phyloP scores from a whole-genome alignment of 176 grass and related monocot species.

The Calamus simplicifolius region DNA sequence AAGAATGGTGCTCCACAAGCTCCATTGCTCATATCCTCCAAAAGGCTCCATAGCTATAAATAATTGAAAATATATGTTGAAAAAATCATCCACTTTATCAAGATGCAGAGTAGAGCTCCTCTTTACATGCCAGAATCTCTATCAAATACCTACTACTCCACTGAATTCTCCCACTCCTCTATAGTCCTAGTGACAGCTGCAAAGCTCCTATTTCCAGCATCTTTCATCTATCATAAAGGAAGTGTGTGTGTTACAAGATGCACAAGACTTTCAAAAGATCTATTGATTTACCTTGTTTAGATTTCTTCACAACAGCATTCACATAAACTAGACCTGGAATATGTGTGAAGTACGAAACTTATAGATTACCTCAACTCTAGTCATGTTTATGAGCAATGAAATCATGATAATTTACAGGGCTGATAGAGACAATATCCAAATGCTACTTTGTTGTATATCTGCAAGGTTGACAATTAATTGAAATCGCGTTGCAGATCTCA shows the following conservation, averaged over 20 bases:
- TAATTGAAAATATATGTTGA: conserved; percentile 18
- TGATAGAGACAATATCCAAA: not conserved
- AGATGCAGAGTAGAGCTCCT: conserved; percentile 1
- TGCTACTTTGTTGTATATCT: too few species aligned
- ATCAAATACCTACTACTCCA: conserved; percentile 9
- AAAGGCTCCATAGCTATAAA: conserved; percentile 21
- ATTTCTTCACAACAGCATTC: not conserved
- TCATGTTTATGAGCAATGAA: not conserved
- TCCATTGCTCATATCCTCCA: conserved; percentile 23
- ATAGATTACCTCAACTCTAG: not conserved
- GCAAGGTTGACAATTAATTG: too few species aligned
- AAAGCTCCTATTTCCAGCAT: conserved; percentile 24
- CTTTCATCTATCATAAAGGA: conserved; percentile 26
- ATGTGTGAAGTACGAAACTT: not conserved
- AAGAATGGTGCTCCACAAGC: conserved; percentile 22
- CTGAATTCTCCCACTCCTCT: conserved; percentile 24
- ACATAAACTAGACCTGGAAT: conserved; percentile 8
- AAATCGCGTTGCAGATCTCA: too few species aligned
- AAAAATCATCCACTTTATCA: conserved; percentile 16
- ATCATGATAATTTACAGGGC: not conserved
- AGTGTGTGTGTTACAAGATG: conserved; percentile 7
- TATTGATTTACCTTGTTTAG: conserved; percentile 14
- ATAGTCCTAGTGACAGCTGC: conserved; percentile 17
- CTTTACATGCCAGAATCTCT: conserved; percentile 24
- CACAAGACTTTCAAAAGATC: conserved; percentile 8